Conservation (phyloP, 1,139 yeast genomes). For the Kurtzmaniella quercitrusa region DNA sequence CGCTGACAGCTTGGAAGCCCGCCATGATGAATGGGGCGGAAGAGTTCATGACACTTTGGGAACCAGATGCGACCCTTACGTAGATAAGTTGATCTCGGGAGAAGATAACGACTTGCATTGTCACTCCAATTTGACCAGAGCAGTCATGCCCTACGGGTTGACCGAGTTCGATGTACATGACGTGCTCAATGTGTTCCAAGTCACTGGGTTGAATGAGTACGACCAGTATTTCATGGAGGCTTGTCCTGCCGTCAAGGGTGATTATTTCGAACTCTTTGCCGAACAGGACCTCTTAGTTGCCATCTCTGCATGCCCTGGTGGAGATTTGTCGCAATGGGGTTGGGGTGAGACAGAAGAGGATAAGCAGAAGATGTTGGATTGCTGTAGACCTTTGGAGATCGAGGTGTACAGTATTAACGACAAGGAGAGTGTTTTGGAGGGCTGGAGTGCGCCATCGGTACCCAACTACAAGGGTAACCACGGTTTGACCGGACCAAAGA, state of each 20-base stretch:
- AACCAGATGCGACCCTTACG: conserved; percentile 67
- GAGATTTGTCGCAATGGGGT: conserved; percentile 65
- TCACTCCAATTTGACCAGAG: conserved; percentile 59
- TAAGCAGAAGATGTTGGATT: conserved; percentile 52
- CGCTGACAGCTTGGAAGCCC: conserved; percentile 51
- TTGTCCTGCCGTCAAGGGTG: conserved; percentile 55
- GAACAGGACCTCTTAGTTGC: conserved; percentile 64
- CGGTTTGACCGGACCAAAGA: conserved; percentile 34
- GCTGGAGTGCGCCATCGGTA: conserved; percentile 49
- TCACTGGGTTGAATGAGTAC: conserved; percentile 60
- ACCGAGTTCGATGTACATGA: conserved; percentile 67
- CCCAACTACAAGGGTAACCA: conserved; percentile 55
- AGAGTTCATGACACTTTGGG: conserved; percentile 65
- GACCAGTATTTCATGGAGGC: conserved; percentile 72
- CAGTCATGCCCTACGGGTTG: conserved; percentile 55
- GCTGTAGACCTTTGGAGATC: conserved; percentile 60
- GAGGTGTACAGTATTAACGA: conserved; percentile 56
- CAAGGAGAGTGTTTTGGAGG: conserved; percentile 32
- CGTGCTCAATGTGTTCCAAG: conserved; percentile 65
- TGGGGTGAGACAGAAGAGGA: conserved; percentile 56
- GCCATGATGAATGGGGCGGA: conserved; percentile 63
- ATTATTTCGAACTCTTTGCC: conserved; percentile 64
- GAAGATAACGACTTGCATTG: conserved; percentile 65
- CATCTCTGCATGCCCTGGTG: conserved; percentile 68
- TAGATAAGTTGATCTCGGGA: conserved; percentile 58